Conservation (phyloP, 768 basidiomycete genomes). For the Suillus alpinus region DNA sequence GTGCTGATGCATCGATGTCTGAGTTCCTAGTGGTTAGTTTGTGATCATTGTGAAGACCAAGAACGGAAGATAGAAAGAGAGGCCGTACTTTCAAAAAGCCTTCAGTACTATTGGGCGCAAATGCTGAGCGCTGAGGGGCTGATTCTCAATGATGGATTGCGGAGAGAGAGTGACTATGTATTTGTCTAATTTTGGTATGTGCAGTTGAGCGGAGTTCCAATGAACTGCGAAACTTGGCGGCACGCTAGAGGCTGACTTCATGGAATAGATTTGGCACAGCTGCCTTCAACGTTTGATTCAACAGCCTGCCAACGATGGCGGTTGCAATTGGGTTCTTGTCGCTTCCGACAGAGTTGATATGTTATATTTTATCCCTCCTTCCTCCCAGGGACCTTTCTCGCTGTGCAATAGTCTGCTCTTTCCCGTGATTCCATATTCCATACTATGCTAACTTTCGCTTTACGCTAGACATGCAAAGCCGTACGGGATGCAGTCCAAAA, state of each 20-base stretch:
- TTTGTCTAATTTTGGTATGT: not conserved
- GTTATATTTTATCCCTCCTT: not conserved
- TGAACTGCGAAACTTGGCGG: not conserved
- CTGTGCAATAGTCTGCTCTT: not conserved
- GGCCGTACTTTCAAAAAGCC: not conserved
- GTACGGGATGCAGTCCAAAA: not conserved
- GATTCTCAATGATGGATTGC: not conserved
- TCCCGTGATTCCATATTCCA: not conserved
- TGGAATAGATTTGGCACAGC: not conserved
- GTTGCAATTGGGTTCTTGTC: not conserved
- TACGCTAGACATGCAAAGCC: not conserved
- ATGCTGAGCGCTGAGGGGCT: not conserved
- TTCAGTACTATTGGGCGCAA: not conserved
- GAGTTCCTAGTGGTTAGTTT: not conserved
- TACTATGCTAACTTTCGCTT: not conserved
- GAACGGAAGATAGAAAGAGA: not conserved
- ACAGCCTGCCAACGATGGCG: not conserved
- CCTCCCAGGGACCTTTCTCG: not conserved
- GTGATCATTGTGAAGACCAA: not conserved
- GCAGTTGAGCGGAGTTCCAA: not conserved
- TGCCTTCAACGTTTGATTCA: not conserved
- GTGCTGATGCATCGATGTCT: not conserved
- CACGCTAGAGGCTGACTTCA: not conserved
- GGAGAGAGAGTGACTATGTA: not conserved
- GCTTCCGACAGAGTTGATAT: not conserved